Evolutionary conservation across 225 moss, liverwort and hornwort species (phyloP).

Genomic region (Pseudisothecium myosuroides): DNA sequence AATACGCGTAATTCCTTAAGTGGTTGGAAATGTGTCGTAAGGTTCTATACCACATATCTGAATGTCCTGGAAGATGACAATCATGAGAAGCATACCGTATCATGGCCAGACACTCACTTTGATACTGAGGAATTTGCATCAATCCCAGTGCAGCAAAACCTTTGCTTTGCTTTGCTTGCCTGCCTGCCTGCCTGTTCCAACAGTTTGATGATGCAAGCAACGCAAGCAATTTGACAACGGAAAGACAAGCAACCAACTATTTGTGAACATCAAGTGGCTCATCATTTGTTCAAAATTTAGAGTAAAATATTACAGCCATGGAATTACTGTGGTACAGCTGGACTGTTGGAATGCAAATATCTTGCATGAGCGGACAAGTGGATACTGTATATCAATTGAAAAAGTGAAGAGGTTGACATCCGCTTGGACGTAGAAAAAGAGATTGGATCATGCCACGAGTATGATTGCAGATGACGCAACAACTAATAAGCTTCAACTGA

Average conservation of each 20-base stretch:
- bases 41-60: not conserved
- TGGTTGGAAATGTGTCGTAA: no score
- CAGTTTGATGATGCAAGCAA: not conserved
- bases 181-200: not conserved
- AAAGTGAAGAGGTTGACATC: not conserved
- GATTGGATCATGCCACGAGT: not conserved
- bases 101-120: not conserved
- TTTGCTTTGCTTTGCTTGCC: not conserved
- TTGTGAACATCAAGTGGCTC: not conserved
- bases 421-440: not conserved
- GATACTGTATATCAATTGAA: not conserved
- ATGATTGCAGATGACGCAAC: not conserved
- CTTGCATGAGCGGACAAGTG: not conserved
- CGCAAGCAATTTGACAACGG: not conserved
- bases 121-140: not conserved
- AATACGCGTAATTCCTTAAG: no score
- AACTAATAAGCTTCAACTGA: not conserved
- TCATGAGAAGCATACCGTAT: not conserved
- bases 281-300: not conserved
- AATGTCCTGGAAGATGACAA: not conserved
- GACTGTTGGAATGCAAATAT: not conserved
- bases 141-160: not conserved
- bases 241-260: not conserved
- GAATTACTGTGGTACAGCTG: not conserved
- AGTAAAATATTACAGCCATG: not conserved